Evolutionary conservation across 108 stramenopile species (phyloP), one percentile per base, ranked within the genome.

Genomic region (Conticribra guillardii): DNA sequence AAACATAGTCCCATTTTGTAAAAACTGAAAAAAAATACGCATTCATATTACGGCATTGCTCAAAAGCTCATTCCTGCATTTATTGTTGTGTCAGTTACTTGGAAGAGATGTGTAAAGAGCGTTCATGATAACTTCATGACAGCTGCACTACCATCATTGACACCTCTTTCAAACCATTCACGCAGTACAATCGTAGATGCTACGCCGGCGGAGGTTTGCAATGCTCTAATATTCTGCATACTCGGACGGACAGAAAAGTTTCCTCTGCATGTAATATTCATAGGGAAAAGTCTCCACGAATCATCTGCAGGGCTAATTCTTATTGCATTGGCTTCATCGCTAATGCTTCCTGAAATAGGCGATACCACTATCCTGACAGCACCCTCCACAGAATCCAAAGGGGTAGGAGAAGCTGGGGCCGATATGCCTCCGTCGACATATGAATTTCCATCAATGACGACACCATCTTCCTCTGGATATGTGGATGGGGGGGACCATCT

Each of bases 371-470:
- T 80, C 11, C 67, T 60, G 34, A 48, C 54, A 3, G 64, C 64
- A 29, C 41, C 53, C 15, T 60, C 32, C 17, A 73, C 51, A 32
- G 27, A n/a, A 37, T 83, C 81, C 5, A 46, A 11, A 16, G 81
- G 71, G 7, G 82, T 80, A 5, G 72, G 69, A 30, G 87, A 84
- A 64, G 74, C 74, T 11, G 84, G 87, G 34, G 73, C 74, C 7
- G 84, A 66, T 34, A 88, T 85, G 15, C 83, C 84, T 19, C 87
- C 84, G 72, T 88, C 87, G 23, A 82, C 81, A 65, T 79, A 80
- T 7, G 49, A 74, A 17, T 34, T 28, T 41, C 83, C 87, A 33
- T 73, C 49, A 51, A 85, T 82, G 27, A 59, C 47, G 3, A 85
- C 62, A 4, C 87, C 85, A 34, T 88, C 83, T 21, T 61, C 60